These are phyloP conservation scores for Echeveria elegans DNA, from an alignment of 164 flowering plant genomes.

Conservation along the genomic window DNA sequence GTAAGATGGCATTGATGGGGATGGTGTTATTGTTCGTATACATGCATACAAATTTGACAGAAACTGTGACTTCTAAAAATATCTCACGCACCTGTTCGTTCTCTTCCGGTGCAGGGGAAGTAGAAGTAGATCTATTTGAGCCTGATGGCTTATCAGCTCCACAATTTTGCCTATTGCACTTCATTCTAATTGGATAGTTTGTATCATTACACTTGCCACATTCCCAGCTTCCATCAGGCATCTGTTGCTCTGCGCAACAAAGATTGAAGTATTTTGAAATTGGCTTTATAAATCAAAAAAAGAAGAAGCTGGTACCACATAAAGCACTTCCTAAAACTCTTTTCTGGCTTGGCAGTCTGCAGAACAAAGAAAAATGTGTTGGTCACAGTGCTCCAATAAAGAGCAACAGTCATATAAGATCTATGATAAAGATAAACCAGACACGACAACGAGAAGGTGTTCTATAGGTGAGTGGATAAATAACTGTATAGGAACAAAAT, in stretches of 20 bases:
- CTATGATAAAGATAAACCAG: not conserved
- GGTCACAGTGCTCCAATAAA: not conserved
- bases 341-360: conserved; percentile 65
- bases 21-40: not conserved
- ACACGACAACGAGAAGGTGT: not conserved
- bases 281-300: not conserved
- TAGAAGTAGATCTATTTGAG: conserved; percentile 39
- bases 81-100: conserved; percentile 84
- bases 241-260: conserved; percentile 62
- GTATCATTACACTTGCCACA: conserved; percentile 90
- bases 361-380: conserved; percentile 2
- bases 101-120: conserved; percentile 39
- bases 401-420: too few relatives aligned
- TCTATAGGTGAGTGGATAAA: not conserved
- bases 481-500: too few relatives aligned
- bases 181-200: conserved; percentile 91
- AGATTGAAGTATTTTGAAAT: not conserved
- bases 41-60: not conserved
- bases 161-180: conserved; percentile 97
- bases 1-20: not conserved
- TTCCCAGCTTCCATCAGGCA: conserved; percentile 99
- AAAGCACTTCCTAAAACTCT: conserved; percentile 61
- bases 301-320: not conserved
- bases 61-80: not conserved
- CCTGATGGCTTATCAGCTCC: conserved; percentile 96